Conservation (phyloP, 768 basidiomycete genomes). For the Antrodiella citrinella region DNA sequence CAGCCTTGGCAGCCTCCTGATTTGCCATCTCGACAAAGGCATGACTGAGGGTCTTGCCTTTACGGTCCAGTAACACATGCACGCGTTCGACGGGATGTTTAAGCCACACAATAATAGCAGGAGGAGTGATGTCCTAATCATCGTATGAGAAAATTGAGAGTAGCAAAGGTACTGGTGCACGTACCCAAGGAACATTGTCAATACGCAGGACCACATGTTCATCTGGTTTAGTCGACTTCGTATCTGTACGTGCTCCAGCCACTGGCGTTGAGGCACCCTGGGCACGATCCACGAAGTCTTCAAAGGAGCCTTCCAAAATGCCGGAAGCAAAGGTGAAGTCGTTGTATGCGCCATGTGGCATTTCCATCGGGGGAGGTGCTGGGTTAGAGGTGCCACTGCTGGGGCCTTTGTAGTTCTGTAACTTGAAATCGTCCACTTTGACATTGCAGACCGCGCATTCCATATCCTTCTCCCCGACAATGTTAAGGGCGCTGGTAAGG, state of each 20-base stretch:
- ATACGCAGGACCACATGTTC: conserved; percentile 58
- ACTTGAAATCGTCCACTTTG: conserved; percentile 61
- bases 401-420: conserved; percentile 22
- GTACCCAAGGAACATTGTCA: conserved; percentile 85
- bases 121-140: conserved; percentile 74
- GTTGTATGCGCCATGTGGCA: conserved; percentile 5
- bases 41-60: conserved; percentile 80
- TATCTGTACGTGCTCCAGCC: conserved; percentile 14
- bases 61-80: conserved; percentile 71
- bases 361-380: conserved; percentile 12
- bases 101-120: conserved; percentile 59
- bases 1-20: conserved; percentile 54
- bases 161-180: conserved; percentile 14
- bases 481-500: conserved; percentile 80
- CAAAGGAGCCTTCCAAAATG: conserved; percentile 6
- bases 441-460: conserved; percentile 73
- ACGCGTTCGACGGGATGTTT: conserved; percentile 63
- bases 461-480: conserved; percentile 86
- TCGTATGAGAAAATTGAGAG: conserved; percentile 3
- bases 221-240: conserved; percentile 4
- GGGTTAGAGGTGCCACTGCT: not conserved
- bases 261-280: conserved; percentile 24
- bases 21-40: conserved; percentile 71
- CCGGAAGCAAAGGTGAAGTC: conserved; percentile 3
- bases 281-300: conserved; percentile 25